Conservation (phyloP, 352 stramenopile genomes). For the Aphanomyces euteiches region DNA sequence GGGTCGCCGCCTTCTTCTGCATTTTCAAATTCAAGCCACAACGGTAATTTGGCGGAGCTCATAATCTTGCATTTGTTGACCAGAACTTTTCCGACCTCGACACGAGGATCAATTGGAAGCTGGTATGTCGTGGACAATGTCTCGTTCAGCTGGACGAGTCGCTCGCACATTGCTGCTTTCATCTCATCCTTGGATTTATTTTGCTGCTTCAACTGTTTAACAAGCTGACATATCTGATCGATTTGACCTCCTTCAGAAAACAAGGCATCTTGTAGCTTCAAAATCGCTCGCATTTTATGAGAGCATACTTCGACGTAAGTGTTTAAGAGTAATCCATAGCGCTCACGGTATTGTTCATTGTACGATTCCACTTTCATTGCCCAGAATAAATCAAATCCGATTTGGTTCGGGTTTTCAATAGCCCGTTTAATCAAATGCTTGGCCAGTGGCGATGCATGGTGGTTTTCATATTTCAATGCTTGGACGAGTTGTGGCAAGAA, state of each 20-base stretch:
- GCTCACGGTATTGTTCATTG: slow-evolving; percentile 72
- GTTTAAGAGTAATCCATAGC: slow-evolving; percentile 79
- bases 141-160: slow-evolving; percentile 76
- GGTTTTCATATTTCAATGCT: slow-evolving; percentile 85
- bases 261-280: slow-evolving; percentile 86
- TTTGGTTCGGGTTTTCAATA: slow-evolving; percentile 85
- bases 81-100: slow-evolving; percentile 82
- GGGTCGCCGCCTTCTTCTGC: slow-evolving; percentile 59
- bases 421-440: slow-evolving; percentile 79
- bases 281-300: slow-evolving; percentile 88
- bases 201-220: slow-evolving; percentile 29
- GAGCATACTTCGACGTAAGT: slow-evolving; percentile 80
- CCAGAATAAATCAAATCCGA: slow-evolving; percentile 89
- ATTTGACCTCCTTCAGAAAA: slow-evolving; percentile 74
- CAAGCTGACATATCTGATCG: slow-evolving; percentile 73
- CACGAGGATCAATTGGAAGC: slow-evolving; percentile 80
- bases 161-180: slow-evolving; percentile 75
- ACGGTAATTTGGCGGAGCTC: slow-evolving; percentile 83
- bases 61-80: slow-evolving; percentile 87
- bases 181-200: slow-evolving; percentile 79
- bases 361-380: slow-evolving; percentile 86
- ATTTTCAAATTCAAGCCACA: slow-evolving; percentile 88
- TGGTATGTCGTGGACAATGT: slow-evolving; percentile 84
- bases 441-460: slow-evolving; percentile 69
- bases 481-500: slow-evolving; percentile 87